A percentile compares a stretch with the other conserved stretches of the same genome.
phyloP scores from a whole-genome alignment of 2,329 filamentous ascomycete species.

The Cladophialophora yegresii region DNA sequence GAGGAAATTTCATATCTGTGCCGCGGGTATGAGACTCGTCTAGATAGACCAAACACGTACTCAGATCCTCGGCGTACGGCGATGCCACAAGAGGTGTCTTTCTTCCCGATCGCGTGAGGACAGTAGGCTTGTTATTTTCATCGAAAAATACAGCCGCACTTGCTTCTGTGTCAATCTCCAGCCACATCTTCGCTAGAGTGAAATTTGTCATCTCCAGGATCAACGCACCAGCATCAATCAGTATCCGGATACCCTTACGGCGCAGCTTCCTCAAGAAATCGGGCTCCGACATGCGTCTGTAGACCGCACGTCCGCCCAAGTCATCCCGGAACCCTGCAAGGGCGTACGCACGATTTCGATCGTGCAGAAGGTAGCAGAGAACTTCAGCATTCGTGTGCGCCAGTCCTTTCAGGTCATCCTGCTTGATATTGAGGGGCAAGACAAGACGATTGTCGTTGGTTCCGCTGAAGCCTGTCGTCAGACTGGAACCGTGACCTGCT shows the following conservation, averaged over 20 bases:
- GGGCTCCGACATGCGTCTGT: constrained; percentile 12
- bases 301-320: neutral
- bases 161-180: constrained; percentile 42
- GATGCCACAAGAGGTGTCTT: constrained; percentile 55
- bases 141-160: constrained; percentile 60
- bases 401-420: constrained; percentile 58
- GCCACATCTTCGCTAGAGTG: constrained; percentile 57
- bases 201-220: constrained; percentile 65
- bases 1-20: constrained; percentile 65
- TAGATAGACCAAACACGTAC: constrained; percentile 65
- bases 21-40: constrained; percentile 72
- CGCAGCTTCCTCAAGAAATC: constrained; percentile 12
- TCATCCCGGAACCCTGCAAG: constrained; percentile 8
- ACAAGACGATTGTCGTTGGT: constrained; percentile 65
- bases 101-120: constrained; percentile 37
- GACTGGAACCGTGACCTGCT: constrained; percentile 54
- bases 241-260: constrained; percentile 50
- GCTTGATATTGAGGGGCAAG: constrained; percentile 59
- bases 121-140: constrained; percentile 37
- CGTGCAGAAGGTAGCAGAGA: constrained; percentile 58
- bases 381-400: constrained; percentile 69
- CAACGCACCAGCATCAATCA: constrained; percentile 71
- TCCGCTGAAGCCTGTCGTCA: constrained; percentile 65
- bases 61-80: constrained; percentile 58
- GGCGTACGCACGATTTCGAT: constrained; percentile 15